phyloP scores from a whole-genome alignment of 768 basidiomycete species.

The Cystofilobasidium ferigula region DNA sequence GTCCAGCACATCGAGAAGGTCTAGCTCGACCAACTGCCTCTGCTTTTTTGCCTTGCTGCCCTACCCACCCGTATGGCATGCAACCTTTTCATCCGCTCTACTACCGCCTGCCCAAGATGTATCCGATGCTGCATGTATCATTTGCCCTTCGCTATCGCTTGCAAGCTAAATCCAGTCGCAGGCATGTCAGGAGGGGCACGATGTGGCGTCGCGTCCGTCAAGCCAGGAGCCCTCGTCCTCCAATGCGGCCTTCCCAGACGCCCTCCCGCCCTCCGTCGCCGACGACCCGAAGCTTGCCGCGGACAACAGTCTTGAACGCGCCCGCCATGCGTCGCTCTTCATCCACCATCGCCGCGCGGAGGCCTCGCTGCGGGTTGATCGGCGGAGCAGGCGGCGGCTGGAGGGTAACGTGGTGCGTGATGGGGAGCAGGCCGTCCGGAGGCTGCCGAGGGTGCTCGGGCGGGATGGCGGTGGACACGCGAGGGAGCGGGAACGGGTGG shows the following conservation, averaged over 20 bases:
- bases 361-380: not conserved
- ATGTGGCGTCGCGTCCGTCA: too few relatives aligned
- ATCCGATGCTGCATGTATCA: too few relatives aligned
- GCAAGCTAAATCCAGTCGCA: too few relatives aligned
- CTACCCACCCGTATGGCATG: too few relatives aligned
- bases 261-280: not conserved
- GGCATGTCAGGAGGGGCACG: too few relatives aligned
- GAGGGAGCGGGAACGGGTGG: not conserved
- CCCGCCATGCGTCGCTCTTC: not conserved
- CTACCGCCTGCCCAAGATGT: too few relatives aligned
- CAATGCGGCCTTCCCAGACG: not conserved
- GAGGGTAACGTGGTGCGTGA: conserved; percentile 9
- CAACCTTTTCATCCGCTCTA: too few relatives aligned
- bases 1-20: conserved; percentile 1
- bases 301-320: not conserved
- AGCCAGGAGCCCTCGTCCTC: not conserved
- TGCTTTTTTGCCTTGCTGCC: too few relatives aligned
- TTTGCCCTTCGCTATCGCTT: too few relatives aligned
- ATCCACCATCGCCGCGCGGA: not conserved
- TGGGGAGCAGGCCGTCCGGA: not conserved
- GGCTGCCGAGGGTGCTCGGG: not conserved
- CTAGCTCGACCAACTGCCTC: too few relatives aligned
- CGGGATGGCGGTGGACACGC: not conserved
- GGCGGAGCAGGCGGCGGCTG: not conserved
- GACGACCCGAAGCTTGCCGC: conserved; percentile 3